A percentile compares a stretch with the other conserved stretches of the same genome.
These are phyloP conservation scores for Talaromyces albobiverticillius DNA, from an alignment of 2,329 filamentous ascomycete species.

Conservation along the genomic window DNA sequence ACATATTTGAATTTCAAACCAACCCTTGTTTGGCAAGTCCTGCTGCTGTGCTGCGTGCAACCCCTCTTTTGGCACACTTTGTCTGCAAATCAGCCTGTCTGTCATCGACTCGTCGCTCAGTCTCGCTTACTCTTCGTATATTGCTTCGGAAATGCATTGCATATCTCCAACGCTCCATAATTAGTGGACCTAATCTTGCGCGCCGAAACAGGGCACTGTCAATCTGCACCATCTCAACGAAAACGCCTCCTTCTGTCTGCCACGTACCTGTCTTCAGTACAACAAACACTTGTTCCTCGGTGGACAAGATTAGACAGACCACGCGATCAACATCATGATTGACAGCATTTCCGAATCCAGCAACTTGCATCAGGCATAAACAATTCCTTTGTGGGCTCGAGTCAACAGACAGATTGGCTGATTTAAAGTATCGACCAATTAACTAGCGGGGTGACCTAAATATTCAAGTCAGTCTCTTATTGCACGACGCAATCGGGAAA, in stretches of 20 bases:
- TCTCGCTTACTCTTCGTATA: neutral
- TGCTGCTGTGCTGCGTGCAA: no score
- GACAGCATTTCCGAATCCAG: neutral
- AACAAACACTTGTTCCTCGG: no score
- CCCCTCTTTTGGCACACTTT: neutral
- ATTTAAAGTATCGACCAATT: no score
- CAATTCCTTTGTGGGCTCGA: neutral
- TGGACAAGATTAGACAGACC: no score
- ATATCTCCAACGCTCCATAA: slow-evolving; percentile 13
- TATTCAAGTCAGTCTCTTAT: no score
- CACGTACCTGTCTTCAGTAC: neutral
- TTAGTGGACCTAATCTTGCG: neutral
- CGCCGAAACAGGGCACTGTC: neutral
- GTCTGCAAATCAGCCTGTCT: neutral
- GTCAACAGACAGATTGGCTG: no score
- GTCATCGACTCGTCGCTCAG: no score
- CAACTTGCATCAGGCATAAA: neutral
- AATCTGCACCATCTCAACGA: no score
- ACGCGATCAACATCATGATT: neutral
- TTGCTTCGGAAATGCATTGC: slow-evolving; percentile 11
- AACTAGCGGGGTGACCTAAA: no score
- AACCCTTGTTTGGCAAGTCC: no score
- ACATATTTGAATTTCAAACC: neutral
- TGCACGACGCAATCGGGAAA: no score
- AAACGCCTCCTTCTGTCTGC: no score